Evolutionary conservation across 495 filamentous ascomycete species (phyloP).

Genomic region (Filosporella fistucella): DNA sequence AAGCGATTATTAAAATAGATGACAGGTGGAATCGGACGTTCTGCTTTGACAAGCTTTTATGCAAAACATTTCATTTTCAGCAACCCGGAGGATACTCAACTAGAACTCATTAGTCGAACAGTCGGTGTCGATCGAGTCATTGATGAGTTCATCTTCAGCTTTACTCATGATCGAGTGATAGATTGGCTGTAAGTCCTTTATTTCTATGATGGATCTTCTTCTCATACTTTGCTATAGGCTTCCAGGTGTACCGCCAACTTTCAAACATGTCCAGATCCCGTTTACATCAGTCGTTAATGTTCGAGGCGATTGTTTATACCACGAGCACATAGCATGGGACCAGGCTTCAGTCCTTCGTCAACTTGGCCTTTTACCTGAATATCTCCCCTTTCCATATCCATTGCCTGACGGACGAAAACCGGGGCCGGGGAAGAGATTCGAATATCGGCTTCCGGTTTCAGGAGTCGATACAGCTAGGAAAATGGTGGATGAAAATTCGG

Average conservation of each 20-base stretch:
- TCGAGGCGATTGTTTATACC: conserved; percentile 67
- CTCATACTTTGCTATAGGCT: conserved; percentile 26
- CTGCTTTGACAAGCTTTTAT: conserved; percentile 68
- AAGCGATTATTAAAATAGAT: conserved; percentile 13
- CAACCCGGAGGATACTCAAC: conserved; percentile 60
- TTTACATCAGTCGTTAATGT: conserved; percentile 73
- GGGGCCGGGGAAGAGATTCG: conserved; percentile 39
- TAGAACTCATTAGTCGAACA: conserved; percentile 71
- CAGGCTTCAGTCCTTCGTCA: conserved; percentile 78
- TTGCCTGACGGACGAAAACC: conserved; percentile 36
- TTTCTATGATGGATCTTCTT: background rate
- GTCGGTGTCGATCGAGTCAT: conserved; percentile 51
- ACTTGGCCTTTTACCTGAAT: conserved; percentile 63
- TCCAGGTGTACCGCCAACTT: conserved; percentile 70
- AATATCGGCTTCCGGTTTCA: conserved; percentile 65
- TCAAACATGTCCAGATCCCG: conserved; percentile 61
- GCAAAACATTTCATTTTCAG: conserved; percentile 66
- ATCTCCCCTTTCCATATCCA: conserved; percentile 51
- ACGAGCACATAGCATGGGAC: conserved; percentile 88
- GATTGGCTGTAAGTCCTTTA: conserved; percentile 59
- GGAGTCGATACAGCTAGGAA: conserved; percentile 63
- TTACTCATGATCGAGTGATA: conserved; percentile 67
- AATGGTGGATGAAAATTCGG: conserved; percentile 55
- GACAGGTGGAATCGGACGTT: conserved; percentile 70
- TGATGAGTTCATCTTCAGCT: conserved; percentile 54